These are phyloP conservation scores for Stevia rebaudiana DNA, from an alignment of 140 eudicot genomes.

Conservation along the genomic window DNA sequence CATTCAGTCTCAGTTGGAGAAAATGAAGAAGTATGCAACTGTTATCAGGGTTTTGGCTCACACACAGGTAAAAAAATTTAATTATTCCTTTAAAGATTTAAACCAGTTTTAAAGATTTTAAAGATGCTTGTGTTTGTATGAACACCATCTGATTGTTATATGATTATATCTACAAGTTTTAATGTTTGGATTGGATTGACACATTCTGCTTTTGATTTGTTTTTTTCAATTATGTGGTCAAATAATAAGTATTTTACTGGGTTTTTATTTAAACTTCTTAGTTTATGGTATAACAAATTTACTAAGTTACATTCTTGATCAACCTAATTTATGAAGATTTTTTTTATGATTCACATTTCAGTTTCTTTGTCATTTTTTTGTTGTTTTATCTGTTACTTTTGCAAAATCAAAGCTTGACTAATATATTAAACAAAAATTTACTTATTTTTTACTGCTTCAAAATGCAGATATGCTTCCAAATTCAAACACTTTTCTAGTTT, in stretches of 20 bases:
- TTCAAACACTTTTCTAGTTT: too few relatives aligned
- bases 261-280: too few relatives aligned
- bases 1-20: constrained; percentile 48
- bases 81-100: not conserved
- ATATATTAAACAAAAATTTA: too few relatives aligned
- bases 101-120: too few relatives aligned
- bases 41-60: constrained; percentile 63
- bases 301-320: too few relatives aligned
- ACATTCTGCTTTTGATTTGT: not conserved
- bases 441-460: too few relatives aligned
- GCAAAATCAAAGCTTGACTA: not conserved
- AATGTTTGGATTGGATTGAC: too few relatives aligned
- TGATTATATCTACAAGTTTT: not conserved
- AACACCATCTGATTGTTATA: not conserved
- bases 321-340: not conserved
- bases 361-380: not conserved
- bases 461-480: too few relatives aligned
- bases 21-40: constrained; percentile 49
- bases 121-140: not conserved
- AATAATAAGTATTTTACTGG: too few relatives aligned
- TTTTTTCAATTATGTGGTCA: not conserved
- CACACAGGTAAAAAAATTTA: constrained; percentile 31
- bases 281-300: not conserved
- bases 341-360: not conserved
- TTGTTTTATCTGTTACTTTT: not conserved